Base-by-base conservation (phyloP, 257 asterid species). In the Nicotiana undulata region DNA sequence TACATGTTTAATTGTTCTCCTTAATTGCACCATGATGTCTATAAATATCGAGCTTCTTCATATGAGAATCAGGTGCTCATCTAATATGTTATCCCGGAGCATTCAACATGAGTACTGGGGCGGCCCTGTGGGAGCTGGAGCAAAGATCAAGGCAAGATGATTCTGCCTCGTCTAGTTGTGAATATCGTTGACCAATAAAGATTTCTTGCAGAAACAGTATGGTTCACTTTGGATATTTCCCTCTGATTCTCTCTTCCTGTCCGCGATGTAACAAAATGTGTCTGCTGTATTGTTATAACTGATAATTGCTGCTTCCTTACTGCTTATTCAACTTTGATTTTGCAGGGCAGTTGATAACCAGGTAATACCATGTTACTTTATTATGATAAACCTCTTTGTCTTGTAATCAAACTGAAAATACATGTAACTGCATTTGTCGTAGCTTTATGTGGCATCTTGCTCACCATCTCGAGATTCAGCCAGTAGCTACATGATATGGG, bases 331-430 rank as follows among this genome's bases (percentile, higher is more conserved):
- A 49, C 78, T 74, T 49, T 3, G 32, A 79, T 77, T 77, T 79
- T 84, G 44, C 89, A 86, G 89, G 85, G 89, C 89, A 70, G 83
- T 86, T 44, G 89, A 86, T 81, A 88, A 88, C 75, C 89, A 82
- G 85, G 91, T 84, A 82, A 53, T 63, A 34, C 56, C 49, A 56
- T 60, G 75, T 11, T 18, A 13, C 24, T n/a, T 22, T 49, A 49
- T 72, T 17, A 72, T 72, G 79, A 49, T 74, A 49, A 4, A 46
- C 61, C 37, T 8, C 60, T 72, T 22, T 74, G 60, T 15, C 61
- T 40, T 17, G 53, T 56, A 32, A 8, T 15, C 58, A 75, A 49
- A 17, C 49, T 29, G 63, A 64, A 24, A 76, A 37, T 22, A 13
- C 9, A 32, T 65, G 53, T 31, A 8, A 29, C 34, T 29, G 80